Evolutionary conservation across 139 green algal species (phyloP), one percentile per base, ranked within the genome.

Genomic region (Chlorella ohadii): DNA sequence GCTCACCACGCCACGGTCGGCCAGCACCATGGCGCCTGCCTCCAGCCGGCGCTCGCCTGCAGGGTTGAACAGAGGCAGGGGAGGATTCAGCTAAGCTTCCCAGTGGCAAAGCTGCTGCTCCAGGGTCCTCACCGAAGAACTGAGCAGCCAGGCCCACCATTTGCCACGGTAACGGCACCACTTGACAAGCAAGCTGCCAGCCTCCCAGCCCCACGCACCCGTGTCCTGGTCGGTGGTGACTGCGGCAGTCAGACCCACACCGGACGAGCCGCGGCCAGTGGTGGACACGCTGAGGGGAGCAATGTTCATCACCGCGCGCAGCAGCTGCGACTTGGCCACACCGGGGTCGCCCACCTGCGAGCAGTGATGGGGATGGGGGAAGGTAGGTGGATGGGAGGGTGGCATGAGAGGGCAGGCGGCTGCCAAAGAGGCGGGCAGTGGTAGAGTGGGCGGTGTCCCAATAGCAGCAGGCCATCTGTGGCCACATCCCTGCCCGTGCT

Each of bases 21-120:
- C 97, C 67, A 99, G 91, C 65, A 99, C 97, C 97, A 99, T 99
- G 65, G 97, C 97, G 15, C 97, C 97, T 4, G 97, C 97, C 87
- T 99, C 97, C 38, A 99, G 92, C 27, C 96, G 92, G 81, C 96
- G 93, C 87, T 99, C 97, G 17, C 96, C 95, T 96, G 92, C 55
- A 68, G 25, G 9, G 56, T 5, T 6, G n/a, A 31, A 34, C 51
- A 31, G 27, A 56, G 4, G 6, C 72, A 79, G n/a, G n/a, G n/a
- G n/a, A n/a, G n/a, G n/a, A n/a, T n/a, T n/a, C n/a, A n/a, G n/a
- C n/a, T n/a, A n/a, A n/a, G n/a, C n/a, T n/a, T n/a, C n/a, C n/a
- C n/a, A n/a, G n/a, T n/a, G n/a, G n/a, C n/a, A n/a, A n/a, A n/a
- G n/a, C n/a, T n/a, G n/a, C n/a, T n/a, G n/a, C n/a, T n/a, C n/a